Base-by-base conservation (phyloP, 768 basidiomycete species). In the Lactarius pseudohatsudake region DNA sequence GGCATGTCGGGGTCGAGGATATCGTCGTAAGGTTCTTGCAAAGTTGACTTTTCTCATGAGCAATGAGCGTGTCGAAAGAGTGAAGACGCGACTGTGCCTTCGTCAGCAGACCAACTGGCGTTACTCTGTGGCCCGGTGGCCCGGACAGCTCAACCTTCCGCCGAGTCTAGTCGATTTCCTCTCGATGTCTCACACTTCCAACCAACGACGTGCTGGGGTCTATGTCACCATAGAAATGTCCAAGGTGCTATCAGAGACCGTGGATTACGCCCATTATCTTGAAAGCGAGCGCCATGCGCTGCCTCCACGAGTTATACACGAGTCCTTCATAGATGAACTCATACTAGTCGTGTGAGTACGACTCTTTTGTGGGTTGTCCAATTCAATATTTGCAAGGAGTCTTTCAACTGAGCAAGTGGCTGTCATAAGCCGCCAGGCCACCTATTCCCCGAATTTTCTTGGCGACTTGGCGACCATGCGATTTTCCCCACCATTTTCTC, bases 11-110 rank as follows among this genome's bases (percentile, higher is more conserved):
- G 53, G 58, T 22, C 40, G 40, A 43, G 66, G 66, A 45, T 59
- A 63, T 58, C 65, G 57, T 56, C 62, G 55, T 45, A 70, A 36
- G 26, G 57, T 62, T 20, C 50, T 59, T 54, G 64, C 43, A 30
- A 69, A 68, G 26, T 64, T 47, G 38, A 61, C 58, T 22, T 58
- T 69, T 40, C 59, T 62, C 67, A 70, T 69, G 58, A 38, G 30
- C 20, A 40, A 20, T 22, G 26, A 57, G 22, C 18, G 40, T 22
- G 36, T 47, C 20, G 9, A 60, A 60, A n/a, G 26, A 55, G 20
- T 16, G 26, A 57, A 15, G 57, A 61, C 40, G 43, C 1, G 47
- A 38, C 10, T 2, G 47, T 8, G 18, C 13, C 11, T 18, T 50
- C 26, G 26, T 26, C 26, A 26, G 26, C 26, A 26, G 26, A 45